A percentile compares a stretch with the other conserved stretches of the same genome.
phyloP scores from a whole-genome alignment of 345 rosid genomes.

The Citrus hindsii region DNA sequence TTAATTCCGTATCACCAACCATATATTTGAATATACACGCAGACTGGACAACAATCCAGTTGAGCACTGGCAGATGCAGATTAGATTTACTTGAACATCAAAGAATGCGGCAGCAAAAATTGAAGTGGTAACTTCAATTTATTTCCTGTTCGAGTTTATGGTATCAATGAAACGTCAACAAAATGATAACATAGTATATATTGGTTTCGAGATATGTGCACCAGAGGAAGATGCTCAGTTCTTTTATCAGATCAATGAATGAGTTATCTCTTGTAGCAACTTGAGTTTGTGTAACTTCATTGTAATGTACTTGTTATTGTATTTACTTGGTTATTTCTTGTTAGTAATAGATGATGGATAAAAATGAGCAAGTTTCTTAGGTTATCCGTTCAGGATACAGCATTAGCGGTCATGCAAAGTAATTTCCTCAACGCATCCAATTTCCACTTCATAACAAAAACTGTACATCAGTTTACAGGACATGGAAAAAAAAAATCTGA shows the following conservation, averaged over 20 bases:
- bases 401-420: not conserved
- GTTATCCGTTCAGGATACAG: not conserved
- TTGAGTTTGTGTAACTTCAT: not conserved
- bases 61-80: slow-evolving; percentile 7
- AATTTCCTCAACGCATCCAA: not conserved
- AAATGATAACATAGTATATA: not conserved
- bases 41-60: slow-evolving; percentile 37
- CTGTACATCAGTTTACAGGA: not conserved
- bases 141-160: not conserved
- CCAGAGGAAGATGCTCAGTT: not conserved
- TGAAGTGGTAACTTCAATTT: too few relatives aligned
- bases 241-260: not conserved
- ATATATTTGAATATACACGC: slow-evolving; percentile 16
- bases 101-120: not conserved
- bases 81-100: not conserved
- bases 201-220: not conserved
- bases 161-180: not conserved
- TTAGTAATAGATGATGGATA: not conserved
- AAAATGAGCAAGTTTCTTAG: not conserved
- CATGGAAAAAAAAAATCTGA: not conserved
- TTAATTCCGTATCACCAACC: not conserved
- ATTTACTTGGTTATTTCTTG: not conserved
- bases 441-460: not conserved
- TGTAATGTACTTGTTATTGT: not conserved
- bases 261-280: not conserved